Percentiles rank a stretch among this genome's conserved stretches.
These are phyloP conservation scores for Ceratobasidium sp. DNA, from an alignment of 1,284 basidiomycete genomes.

Conservation along the genomic window DNA sequence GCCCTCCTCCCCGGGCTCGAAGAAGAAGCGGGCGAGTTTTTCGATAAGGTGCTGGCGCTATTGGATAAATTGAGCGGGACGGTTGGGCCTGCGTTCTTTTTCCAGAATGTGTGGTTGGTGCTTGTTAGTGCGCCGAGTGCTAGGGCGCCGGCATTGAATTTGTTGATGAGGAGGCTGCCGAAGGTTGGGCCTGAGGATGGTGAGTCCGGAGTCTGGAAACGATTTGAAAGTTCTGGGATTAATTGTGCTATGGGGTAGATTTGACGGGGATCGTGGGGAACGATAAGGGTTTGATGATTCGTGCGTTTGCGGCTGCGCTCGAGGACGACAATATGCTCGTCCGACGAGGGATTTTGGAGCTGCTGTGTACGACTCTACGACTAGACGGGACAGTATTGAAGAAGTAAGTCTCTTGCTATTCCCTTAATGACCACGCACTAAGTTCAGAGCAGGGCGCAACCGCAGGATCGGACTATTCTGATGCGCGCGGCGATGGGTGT, in stretches of 20 bases:
- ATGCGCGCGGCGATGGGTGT: conserved; percentile 85
- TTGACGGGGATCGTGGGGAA: conserved; percentile 80
- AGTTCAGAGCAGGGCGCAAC: conserved; percentile 57
- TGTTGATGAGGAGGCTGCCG: conserved; percentile 84
- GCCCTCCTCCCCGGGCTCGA: conserved; percentile 94
- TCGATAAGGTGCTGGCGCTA: conserved; percentile 90
- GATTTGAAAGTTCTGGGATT: conserved; percentile 63
- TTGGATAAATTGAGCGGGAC: conserved; percentile 87
- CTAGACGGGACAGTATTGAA: conserved; percentile 79
- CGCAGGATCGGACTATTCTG: conserved; percentile 78
- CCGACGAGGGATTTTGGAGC: conserved; percentile 83
- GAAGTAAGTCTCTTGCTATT: conserved; percentile 57
- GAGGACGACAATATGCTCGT: conserved; percentile 93
- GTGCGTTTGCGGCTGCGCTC: conserved; percentile 89
- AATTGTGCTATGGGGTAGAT: conserved; percentile 63
- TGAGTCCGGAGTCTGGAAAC: conserved; percentile 53
- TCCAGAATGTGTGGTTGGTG: conserved; percentile 94
- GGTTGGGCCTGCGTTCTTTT: conserved; percentile 88
- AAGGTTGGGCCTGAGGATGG: conserved; percentile 77
- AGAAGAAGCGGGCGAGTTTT: conserved; percentile 96
- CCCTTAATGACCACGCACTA: background rate
- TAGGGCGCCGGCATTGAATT: conserved; percentile 91
- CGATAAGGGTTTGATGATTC: conserved; percentile 92
- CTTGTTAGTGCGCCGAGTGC: conserved; percentile 92
- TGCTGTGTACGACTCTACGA: conserved; percentile 80